Conservation (phyloP, 108 stramenopile genomes). For the Conticribra weissflogii region DNA sequence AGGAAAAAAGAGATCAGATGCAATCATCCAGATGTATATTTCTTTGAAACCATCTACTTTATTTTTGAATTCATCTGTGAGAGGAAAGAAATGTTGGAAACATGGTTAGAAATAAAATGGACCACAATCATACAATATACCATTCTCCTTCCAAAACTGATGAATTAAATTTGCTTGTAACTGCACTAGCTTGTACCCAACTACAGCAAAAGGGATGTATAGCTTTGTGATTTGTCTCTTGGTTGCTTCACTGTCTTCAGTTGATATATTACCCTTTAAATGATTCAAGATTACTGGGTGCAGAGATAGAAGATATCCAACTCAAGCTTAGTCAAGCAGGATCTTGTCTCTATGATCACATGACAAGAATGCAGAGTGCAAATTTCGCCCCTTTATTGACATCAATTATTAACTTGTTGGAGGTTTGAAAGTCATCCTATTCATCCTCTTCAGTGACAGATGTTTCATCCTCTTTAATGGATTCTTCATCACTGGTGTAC, state of each 20-base stretch:
- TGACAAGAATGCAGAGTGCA: no score
- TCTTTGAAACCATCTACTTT: background rate
- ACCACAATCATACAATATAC: no score
- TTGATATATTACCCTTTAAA: background rate
- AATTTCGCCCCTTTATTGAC: background rate
- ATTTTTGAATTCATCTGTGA: conserved; percentile 6
- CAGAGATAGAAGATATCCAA: conserved; percentile 10
- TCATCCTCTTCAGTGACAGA: background rate
- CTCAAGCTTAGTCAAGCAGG: conserved; percentile 9
- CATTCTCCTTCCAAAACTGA: conserved; percentile 4
- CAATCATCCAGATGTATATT: conserved; percentile 16
- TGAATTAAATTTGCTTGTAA: conserved; percentile 1
- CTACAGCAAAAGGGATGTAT: conserved; percentile 1
- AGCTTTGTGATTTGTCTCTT: conserved; percentile 13
- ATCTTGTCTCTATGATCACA: background rate
- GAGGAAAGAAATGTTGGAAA: no score
- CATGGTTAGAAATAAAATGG: no score
- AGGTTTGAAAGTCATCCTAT: background rate
- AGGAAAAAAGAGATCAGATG: background rate
- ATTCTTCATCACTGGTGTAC: background rate
- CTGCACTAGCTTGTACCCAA: background rate
- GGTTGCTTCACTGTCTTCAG: background rate
- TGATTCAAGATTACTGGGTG: conserved; percentile 10
- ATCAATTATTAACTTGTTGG: background rate
- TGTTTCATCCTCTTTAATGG: background rate